Evolutionary conservation across 257 asterid species (phyloP).

Genomic region (Solanum virginianum): DNA sequence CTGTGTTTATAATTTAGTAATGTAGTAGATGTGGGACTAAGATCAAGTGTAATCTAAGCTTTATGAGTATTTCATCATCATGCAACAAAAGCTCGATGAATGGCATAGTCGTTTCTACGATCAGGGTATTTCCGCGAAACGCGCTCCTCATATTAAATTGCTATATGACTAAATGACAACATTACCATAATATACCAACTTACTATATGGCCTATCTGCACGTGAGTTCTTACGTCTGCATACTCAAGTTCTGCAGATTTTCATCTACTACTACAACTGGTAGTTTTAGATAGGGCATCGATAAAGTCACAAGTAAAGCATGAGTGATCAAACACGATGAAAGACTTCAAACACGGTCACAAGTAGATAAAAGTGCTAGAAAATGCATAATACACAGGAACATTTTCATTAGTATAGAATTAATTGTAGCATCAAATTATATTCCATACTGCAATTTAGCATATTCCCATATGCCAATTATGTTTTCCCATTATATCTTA

Average conservation of each 20-base stretch:
- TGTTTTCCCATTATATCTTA: background rate
- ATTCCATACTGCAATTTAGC: background rate
- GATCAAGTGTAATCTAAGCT: background rate
- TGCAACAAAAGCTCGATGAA: background rate
- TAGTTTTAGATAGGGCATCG: background rate
- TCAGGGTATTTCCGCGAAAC: background rate
- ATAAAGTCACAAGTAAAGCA: background rate
- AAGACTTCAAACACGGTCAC: background rate
- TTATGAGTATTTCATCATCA: background rate
- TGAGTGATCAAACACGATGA: background rate
- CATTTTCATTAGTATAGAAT: background rate
- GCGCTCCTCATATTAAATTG: no score
- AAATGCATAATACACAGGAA: background rate
- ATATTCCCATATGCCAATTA: background rate
- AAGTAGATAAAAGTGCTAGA: background rate
- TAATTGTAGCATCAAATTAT: background rate
- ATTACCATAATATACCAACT: no score
- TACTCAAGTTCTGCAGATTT: background rate
- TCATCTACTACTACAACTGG: background rate
- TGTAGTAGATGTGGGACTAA: background rate
- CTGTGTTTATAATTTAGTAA: background rate
- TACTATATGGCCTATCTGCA: no score
- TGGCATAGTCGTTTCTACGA: background rate
- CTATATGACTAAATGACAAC: no score
- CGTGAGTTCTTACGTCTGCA: no score